Evolutionary conservation across 257 asterid species (phyloP), one percentile per base, ranked within the genome.

Genomic region (Solanum sejunctum): DNA sequence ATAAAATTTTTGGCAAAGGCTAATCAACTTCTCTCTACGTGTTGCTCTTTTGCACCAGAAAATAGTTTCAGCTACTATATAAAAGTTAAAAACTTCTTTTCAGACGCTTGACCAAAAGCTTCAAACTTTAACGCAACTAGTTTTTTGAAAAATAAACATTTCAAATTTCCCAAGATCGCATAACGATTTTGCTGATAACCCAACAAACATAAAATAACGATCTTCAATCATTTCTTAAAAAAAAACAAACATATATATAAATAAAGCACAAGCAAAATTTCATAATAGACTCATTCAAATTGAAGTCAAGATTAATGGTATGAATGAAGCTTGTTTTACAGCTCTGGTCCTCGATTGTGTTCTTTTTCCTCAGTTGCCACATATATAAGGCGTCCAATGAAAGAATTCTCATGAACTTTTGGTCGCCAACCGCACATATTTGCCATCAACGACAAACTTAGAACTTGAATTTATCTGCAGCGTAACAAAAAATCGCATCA

Each of bases 401-500:
- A 36, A 81, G 77, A 45, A 67, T 32, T 67, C 47, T 58, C 84
- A 39, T n/a, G 36, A 91, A 88, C 88, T 91, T 87, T 84, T 87
- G 81, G 88, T 80, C 80, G 88, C 95, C 43, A 94, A 71, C 9
- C 89, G 89, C 51, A 93, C 91, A 36, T 87, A 89, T 83, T 94
- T 95, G 78, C 97, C 97, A 82, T 92, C 95, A 51, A 89, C 73
- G 21, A 77, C 73, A 80, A 93, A 94, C 87, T 85, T 90, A 45
- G 98, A 91, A 88, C 98, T 94, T 66, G 95, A 90, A 66, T 83
- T 88, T 32, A 95, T 88, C 99, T 94, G 93, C 91, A 89, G 21
- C 60, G 73, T 10, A 51, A 70, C 23, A 52, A 17, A 28, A 45
- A 52, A 78, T 52, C 17, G 32, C 7, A 18, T 52, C 66, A 78